Evolutionary conservation across 106 monocot genomes (phyloP).

Genomic region (Apostasia shenzhenica): DNA sequence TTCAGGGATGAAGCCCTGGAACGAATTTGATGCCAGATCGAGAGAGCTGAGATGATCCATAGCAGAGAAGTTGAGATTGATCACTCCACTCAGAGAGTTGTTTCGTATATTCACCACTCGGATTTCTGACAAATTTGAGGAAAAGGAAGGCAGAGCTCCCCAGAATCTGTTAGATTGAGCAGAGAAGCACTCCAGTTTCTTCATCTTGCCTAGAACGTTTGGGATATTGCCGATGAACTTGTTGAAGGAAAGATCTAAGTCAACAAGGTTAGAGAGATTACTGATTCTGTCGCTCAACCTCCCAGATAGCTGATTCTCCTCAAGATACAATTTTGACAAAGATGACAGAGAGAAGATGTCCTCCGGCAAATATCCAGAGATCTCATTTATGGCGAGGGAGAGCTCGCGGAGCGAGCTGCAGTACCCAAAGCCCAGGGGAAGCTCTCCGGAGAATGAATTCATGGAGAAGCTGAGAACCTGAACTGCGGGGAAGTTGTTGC

Average conservation of each 20-base stretch:
- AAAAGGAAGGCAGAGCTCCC: constrained; percentile 54
- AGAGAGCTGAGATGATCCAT: constrained; percentile 35
- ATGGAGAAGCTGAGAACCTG: constrained; percentile 37
- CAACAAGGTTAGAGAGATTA: constrained; percentile 57
- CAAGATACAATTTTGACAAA: constrained; percentile 30
- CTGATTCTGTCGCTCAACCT: constrained; percentile 26
- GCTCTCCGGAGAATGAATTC: constrained; percentile 39
- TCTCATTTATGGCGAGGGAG: constrained; percentile 30
- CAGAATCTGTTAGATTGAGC: constrained; percentile 34
- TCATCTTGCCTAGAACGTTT: constrained; percentile 42
- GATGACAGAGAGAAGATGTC: constrained; percentile 54
- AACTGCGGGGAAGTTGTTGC: constrained; percentile 31
- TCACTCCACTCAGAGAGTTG: constrained; percentile 50
- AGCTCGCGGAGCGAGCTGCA: constrained; percentile 61
- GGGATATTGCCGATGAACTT: constrained; percentile 60
- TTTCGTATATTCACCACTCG: constrained; percentile 47
- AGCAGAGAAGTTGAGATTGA: constrained; percentile 41
- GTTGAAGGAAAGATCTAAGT: constrained; percentile 65
- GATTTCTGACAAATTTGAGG: constrained; percentile 37
- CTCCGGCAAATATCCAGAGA: constrained; percentile 54
- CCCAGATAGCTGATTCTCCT: constrained; percentile 38
- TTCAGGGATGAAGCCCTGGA: constrained; percentile 50
- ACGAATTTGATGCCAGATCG: constrained; percentile 62
- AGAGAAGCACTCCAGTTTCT: constrained; percentile 31
- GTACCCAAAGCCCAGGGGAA: constrained; percentile 71